These are phyloP conservation scores for Trichoderma arundinaceum DNA, from an alignment of 2,329 filamentous ascomycete genomes.

Conservation along the genomic window DNA sequence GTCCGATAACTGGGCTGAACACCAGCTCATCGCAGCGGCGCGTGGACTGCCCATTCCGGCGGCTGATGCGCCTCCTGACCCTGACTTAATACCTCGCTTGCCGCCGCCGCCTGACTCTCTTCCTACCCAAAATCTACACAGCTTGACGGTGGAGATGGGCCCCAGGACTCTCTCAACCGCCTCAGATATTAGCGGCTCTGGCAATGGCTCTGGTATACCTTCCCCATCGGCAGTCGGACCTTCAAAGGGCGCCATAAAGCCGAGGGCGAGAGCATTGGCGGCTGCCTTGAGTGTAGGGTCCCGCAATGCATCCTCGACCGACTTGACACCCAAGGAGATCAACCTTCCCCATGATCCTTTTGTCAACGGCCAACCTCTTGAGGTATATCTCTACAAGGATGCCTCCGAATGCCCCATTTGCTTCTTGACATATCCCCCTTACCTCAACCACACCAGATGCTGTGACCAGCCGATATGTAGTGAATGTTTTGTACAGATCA, in stretches of 20 bases:
- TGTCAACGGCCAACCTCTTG: constrained; percentile 91
- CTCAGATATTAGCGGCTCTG: constrained; percentile 71
- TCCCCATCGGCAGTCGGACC: constrained; percentile 54
- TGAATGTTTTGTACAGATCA: constrained; percentile 99
- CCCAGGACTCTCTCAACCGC: constrained; percentile 77
- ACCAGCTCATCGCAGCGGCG: constrained; percentile 91
- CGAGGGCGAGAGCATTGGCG: constrained; percentile 86
- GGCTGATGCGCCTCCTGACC: constrained; percentile 79
- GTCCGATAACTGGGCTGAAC: constrained; percentile 86
- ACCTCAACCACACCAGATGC: constrained; percentile 91
- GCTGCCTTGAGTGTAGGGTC: constrained; percentile 77
- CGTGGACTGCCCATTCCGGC: constrained; percentile 83
- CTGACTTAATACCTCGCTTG: constrained; percentile 61
- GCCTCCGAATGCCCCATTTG: constrained; percentile 92
- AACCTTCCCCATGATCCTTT: constrained; percentile 80
- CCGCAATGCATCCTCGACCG: constrained; percentile 72
- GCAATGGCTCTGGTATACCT: constrained; percentile 60
- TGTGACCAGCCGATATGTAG: constrained; percentile 97
- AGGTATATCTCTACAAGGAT: constrained; percentile 93
- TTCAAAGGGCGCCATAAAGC: constrained; percentile 69
- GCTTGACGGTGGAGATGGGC: constrained; percentile 78
- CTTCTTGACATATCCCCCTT: constrained; percentile 93
- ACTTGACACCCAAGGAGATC: constrained; percentile 78
- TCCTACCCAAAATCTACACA: constrained; percentile 66
- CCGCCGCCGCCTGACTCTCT: constrained; percentile 52